Percentiles rank a stretch among this genome's conserved stretches.
These are phyloP conservation scores for Dianthus caryophyllus DNA, from an alignment of 148 eudicot species.

Conservation along the genomic window DNA sequence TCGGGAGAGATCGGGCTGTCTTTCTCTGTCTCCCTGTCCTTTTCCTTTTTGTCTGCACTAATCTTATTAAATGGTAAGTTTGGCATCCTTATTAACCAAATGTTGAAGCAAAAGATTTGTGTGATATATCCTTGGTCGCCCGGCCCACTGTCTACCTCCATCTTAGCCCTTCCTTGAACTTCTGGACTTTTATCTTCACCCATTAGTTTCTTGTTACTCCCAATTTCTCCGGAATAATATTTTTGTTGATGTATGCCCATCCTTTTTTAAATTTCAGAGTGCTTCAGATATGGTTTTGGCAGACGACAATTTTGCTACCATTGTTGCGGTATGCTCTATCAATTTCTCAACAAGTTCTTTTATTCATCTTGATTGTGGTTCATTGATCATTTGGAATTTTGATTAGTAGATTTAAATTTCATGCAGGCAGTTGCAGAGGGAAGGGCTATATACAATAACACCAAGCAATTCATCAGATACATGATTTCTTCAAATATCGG, in stretches of 20 bases:
- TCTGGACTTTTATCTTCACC: too few relatives aligned
- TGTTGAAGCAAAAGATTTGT: not conserved
- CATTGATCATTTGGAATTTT: not conserved
- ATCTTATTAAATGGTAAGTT: not conserved
- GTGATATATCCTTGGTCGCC: not conserved
- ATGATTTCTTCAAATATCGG: conserved; percentile 99
- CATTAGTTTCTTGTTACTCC: too few relatives aligned
- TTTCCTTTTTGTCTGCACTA: not conserved
- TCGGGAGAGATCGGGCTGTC: not conserved
- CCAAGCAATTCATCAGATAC: conserved; percentile 99
- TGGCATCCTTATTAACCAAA: not conserved
- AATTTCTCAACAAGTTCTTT: not conserved
- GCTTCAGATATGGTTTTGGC: conserved; percentile 99
- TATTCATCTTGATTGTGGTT: not conserved
- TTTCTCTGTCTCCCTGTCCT: not conserved
- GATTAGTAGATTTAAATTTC: conserved; percentile 15
- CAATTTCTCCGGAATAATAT: not conserved
- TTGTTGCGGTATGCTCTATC: conserved; percentile 71
- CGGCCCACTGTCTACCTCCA: not conserved
- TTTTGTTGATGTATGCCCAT: not conserved
- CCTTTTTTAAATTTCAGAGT: conserved; percentile 51
- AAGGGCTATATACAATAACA: conserved; percentile 97
- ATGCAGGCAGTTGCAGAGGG: conserved; percentile 99
- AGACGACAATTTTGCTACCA: conserved; percentile 97
- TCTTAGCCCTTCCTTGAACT: not conserved